phyloP scores from a whole-genome alignment of 352 stramenopile species.

The Phytopythium oedochilum region DNA sequence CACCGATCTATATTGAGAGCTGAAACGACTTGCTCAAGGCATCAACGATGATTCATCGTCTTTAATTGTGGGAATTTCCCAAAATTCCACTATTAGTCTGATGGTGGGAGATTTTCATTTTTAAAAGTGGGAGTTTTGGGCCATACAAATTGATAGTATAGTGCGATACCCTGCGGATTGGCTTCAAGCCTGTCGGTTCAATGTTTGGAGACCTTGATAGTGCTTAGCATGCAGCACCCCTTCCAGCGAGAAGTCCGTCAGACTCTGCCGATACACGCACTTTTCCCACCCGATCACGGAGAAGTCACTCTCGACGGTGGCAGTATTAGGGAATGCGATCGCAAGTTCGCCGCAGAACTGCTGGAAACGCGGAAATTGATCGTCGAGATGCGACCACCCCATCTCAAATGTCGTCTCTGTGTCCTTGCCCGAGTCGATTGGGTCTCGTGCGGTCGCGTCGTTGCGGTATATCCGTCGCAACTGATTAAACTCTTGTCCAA shows the following conservation, averaged over 20 bases:
- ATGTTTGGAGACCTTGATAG: background rate
- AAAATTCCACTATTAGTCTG: no score
- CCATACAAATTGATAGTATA: no score
- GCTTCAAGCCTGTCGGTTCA: no score
- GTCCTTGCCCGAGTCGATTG: background rate
- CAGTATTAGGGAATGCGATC: constrained; percentile 4
- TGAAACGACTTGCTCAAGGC: no score
- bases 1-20: no score
- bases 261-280: background rate
- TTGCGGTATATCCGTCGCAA: background rate
- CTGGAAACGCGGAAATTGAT: background rate
- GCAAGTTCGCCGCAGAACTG: constrained; percentile 6
- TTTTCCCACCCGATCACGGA: constrained; percentile 8
- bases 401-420: background rate
- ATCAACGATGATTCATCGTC: no score
- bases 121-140: no score
- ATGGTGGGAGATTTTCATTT: no score
- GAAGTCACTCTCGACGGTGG: constrained; percentile 8
- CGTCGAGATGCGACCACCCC: background rate
- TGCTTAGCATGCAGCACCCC: background rate
- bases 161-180: no score
- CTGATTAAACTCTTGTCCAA: background rate
- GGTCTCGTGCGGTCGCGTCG: background rate
- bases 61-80: no score
- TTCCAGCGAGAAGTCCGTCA: background rate